Percentiles rank a stretch among this genome's conserved stretches.
phyloP scores from a whole-genome alignment of 1,139 yeast species.

The Magnusiomyces fungicola region DNA sequence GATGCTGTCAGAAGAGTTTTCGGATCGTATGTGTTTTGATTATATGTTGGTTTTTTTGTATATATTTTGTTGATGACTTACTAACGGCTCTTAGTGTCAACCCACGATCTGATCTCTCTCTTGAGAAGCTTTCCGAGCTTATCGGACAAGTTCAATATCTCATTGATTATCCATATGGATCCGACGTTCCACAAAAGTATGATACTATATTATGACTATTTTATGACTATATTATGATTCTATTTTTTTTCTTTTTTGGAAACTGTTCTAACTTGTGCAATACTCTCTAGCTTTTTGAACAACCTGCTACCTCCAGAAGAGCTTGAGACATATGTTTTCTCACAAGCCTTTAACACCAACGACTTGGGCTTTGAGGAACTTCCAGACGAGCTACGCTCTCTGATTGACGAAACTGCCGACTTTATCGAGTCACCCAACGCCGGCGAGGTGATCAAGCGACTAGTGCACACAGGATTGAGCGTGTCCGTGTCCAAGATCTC shows the following conservation, averaged over 20 bases:
- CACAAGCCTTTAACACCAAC: constrained; percentile 25
- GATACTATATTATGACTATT: not conserved
- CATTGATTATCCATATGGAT: constrained; percentile 31
- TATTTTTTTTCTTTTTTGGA: not conserved
- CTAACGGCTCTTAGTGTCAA: constrained; percentile 37
- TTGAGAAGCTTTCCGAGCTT: constrained; percentile 51
- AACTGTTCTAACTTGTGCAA: constrained; percentile 2
- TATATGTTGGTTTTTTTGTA: too few species aligned
- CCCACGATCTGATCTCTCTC: constrained; percentile 64
- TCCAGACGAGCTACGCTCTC: constrained; percentile 28
- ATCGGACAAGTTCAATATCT: constrained; percentile 38
- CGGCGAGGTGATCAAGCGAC: constrained; percentile 33
- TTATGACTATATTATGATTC: not conserved
- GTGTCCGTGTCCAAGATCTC: constrained; percentile 25
- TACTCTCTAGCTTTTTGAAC: constrained; percentile 24
- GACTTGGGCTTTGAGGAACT: constrained; percentile 33
- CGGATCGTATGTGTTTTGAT: constrained; percentile 28
- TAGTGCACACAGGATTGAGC: constrained; percentile 34
- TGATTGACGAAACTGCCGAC: constrained; percentile 45
- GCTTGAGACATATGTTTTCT: constrained; percentile 33
- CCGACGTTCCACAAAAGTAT: constrained; percentile 6
- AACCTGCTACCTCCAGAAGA: constrained; percentile 38
- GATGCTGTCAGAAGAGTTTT: constrained; percentile 55
- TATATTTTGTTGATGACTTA: too few species aligned
- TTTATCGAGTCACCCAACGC: constrained; percentile 41